phyloP scores from a whole-genome alignment of 176 grass and related monocot genomes.

The Themeda triandra region DNA sequence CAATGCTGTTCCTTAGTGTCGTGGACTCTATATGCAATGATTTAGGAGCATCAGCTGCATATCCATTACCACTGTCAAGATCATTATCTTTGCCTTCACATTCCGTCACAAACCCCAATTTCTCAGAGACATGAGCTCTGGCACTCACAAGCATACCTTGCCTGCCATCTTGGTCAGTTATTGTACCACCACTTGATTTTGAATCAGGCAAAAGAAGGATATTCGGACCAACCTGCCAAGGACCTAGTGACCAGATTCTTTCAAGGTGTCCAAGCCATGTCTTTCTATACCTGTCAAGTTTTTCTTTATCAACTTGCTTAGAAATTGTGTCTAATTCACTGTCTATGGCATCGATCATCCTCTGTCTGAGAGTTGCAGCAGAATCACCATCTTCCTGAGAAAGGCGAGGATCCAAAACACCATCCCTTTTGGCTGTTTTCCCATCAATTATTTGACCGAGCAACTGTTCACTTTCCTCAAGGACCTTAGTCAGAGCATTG shows the following conservation, averaged over 20 bases:
- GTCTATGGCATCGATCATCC: slow-evolving; percentile 67
- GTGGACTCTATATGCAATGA: slow-evolving; percentile 57
- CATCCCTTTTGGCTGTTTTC: slow-evolving; percentile 47
- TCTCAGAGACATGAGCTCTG: slow-evolving; percentile 67
- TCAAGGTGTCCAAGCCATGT: slow-evolving; percentile 52
- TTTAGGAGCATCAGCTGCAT: slow-evolving; percentile 22
- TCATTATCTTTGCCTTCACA: slow-evolving; percentile 26
- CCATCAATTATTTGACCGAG: slow-evolving; percentile 69
- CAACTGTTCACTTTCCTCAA: slow-evolving; percentile 78
- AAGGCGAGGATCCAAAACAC: slow-evolving; percentile 26
- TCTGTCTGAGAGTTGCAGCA: slow-evolving; percentile 46
- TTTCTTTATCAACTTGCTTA: slow-evolving; percentile 55
- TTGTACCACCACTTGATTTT: slow-evolving; percentile 19
- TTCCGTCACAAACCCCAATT: slow-evolving; percentile 44
- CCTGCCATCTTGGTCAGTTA: slow-evolving; percentile 27
- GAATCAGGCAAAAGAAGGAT: slow-evolving; percentile 53
- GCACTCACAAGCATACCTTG: slow-evolving; percentile 47
- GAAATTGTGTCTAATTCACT: slow-evolving; percentile 63
- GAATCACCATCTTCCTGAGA: slow-evolving; percentile 54
- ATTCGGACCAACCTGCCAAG: slow-evolving; percentile 76
- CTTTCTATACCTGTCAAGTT: slow-evolving; percentile 49
- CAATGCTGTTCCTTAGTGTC: slow-evolving; percentile 62
- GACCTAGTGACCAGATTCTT: slow-evolving; percentile 73
- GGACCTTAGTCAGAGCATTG: slow-evolving; percentile 57
- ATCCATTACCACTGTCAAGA: slow-evolving; percentile 22